Percentiles rank a stretch among this genome's conserved stretches.
Evolutionary conservation across 495 filamentous ascomycete species (phyloP).

Genomic region (Tuber brumale): DNA sequence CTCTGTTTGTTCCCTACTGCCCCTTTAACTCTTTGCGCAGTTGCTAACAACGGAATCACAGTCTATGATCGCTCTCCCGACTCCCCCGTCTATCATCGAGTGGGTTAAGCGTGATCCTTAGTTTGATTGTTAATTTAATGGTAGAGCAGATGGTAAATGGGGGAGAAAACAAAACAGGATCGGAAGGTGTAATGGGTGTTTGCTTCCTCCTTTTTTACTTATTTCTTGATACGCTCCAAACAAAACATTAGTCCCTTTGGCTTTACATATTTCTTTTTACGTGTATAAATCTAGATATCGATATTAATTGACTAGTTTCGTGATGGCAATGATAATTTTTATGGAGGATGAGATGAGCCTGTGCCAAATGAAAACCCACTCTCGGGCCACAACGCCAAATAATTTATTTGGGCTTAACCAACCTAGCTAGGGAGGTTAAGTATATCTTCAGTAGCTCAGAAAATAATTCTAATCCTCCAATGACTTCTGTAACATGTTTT

Average conservation of each 20-base stretch:
- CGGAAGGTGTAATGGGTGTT: background rate
- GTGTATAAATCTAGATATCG: background rate
- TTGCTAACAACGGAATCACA: background rate
- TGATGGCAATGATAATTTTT: background rate
- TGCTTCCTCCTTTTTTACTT: background rate
- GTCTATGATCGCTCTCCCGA: constrained; percentile 39
- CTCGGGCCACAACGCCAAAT: too few species aligned
- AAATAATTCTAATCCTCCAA: too few species aligned
- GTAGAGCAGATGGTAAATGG: background rate
- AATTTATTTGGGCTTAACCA: too few species aligned
- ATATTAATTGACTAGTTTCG: background rate
- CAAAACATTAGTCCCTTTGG: background rate
- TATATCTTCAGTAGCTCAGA: too few species aligned
- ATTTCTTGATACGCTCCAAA: background rate
- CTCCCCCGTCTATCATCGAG: constrained; percentile 25
- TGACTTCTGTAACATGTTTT: too few species aligned
- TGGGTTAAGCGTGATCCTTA: constrained; percentile 41
- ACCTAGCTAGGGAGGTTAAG: too few species aligned
- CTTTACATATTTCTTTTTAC: background rate
- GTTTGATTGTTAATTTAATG: background rate
- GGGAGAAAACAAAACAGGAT: background rate
- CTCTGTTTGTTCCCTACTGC: constrained; percentile 51
- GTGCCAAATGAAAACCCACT: too few species aligned
- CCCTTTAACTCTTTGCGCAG: background rate
- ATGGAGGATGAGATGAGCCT: background rate